These are phyloP conservation scores for Solanum bukasovii DNA, from an alignment of 257 asterid genomes.

Conservation along the genomic window DNA sequence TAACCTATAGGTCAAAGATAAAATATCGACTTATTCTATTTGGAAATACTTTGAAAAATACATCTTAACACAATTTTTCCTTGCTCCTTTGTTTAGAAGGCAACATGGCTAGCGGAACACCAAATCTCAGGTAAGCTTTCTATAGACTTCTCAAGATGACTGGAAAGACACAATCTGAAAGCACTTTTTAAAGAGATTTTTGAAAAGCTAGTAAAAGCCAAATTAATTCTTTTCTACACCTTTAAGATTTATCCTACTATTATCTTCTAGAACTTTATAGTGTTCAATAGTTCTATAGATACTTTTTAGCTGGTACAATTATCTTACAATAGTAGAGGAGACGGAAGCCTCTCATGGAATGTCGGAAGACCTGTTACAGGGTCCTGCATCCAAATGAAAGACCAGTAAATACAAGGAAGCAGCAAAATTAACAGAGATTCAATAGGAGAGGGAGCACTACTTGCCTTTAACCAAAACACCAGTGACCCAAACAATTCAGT, in stretches of 20 bases:
- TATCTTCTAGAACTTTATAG: neutral
- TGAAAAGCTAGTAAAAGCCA: neutral
- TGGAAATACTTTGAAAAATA: neutral
- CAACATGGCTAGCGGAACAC: neutral
- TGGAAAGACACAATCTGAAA: neutral
- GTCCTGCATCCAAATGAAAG: conserved; percentile 54
- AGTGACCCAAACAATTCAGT: neutral
- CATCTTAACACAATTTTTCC: neutral
- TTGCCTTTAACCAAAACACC: neutral
- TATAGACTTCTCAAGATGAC: neutral
- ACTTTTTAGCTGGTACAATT: conserved; percentile 3
- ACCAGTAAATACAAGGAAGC: conserved; percentile 1
- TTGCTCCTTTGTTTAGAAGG: neutral
- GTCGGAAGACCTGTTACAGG: conserved; percentile 89
- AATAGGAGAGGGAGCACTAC: neutral
- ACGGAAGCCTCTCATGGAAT: conserved; percentile 76
- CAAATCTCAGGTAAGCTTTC: neutral
- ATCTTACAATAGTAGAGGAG: conserved; percentile 80
- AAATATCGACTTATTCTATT: neutral
- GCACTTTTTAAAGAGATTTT: neutral
- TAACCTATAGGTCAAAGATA: neutral
- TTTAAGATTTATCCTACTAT: neutral
- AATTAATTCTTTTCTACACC: neutral
- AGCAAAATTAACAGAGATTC: neutral
- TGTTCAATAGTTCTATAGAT: neutral